Evolutionary conservation across 331 rosid genomes (phyloP), one percentile per base, ranked within the genome.

Genomic region (Quercus lobata): DNA sequence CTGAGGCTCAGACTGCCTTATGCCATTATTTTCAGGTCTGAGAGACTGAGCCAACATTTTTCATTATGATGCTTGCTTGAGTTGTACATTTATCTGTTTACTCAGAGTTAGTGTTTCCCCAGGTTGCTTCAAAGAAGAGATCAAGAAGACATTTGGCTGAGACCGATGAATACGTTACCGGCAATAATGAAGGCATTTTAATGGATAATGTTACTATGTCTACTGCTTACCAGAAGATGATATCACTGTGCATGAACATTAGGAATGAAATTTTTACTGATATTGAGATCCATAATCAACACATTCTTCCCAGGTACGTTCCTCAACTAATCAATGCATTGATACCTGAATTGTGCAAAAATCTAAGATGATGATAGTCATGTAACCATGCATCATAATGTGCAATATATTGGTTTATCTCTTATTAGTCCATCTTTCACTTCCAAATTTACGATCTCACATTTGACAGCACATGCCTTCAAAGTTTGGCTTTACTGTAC

Each of bases 21-120:
- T 96, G 99, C 83, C 99, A 93, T 62, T 85, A 91, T 87, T 96
- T 96, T 86, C 99, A 96, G 99, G 99, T 96, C 81, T 55, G 86
- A 46, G 77, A 62, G 73, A 83, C 29, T 78, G 57, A 25, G 19
- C 10, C 19, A 24, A 34, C 16, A 19, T 19, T 76, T 35, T 82
- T 71, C 32, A 57, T 83, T 35, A 65, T 25, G 70, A 46, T 71
- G 55, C 80, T 71, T 79, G 71, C 65, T 65, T 55, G 62, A 60
- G 69, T 77, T 76, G 63, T 86, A 22, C 75, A 46, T 61, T 11
- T 49, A 18, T 82, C 77, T 34, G 37, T 82, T 75, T 63, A 69
- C 83, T 86, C 54, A 91, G 57, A 17, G 72, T 24, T 80, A 55
- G 58, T 61, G 57, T 75, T 30, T 82, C 72, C 71, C 66, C 85